A percentile compares a stretch with the other conserved stretches of the same genome.
Evolutionary conservation across 2,329 filamentous ascomycete species (phyloP).

Genomic region (Colletotrichum melonis): DNA sequence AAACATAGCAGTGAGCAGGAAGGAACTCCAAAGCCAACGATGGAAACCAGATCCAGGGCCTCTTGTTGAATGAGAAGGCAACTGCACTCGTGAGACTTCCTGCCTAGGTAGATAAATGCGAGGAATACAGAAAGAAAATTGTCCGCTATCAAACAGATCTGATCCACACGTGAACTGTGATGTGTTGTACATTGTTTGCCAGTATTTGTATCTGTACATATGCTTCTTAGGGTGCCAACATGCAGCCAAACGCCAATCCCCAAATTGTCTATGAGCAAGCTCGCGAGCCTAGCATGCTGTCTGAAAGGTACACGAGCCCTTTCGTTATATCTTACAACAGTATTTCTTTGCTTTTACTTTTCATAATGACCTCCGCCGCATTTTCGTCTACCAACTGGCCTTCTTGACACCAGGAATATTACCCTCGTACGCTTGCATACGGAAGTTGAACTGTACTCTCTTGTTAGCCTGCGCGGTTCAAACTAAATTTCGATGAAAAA

Average conservation of each 20-base stretch:
- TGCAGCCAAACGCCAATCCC: slow-evolving; percentile 19
- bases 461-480: slow-evolving; percentile 24
- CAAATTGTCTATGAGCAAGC: background rate
- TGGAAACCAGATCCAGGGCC: background rate
- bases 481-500: too few relatives aligned
- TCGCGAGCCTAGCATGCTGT: background rate
- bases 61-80: background rate
- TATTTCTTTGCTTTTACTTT: background rate
- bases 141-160: background rate
- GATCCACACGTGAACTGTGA: background rate
- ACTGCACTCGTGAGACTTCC: background rate
- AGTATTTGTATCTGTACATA: slow-evolving; percentile 18
- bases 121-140: background rate
- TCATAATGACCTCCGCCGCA: background rate
- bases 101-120: background rate
- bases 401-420: slow-evolving; percentile 93
- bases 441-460: slow-evolving; percentile 84
- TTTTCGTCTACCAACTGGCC: slow-evolving; percentile 83
- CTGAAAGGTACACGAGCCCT: background rate
- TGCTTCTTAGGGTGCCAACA: background rate
- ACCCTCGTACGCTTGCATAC: slow-evolving; percentile 87
- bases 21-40: background rate
- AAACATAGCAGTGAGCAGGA: background rate
- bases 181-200: slow-evolving; percentile 22
- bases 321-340: slow-evolving; percentile 19